These are phyloP conservation scores for Corymbia maculata DNA, from an alignment of 345 rosid species.

Conservation along the genomic window DNA sequence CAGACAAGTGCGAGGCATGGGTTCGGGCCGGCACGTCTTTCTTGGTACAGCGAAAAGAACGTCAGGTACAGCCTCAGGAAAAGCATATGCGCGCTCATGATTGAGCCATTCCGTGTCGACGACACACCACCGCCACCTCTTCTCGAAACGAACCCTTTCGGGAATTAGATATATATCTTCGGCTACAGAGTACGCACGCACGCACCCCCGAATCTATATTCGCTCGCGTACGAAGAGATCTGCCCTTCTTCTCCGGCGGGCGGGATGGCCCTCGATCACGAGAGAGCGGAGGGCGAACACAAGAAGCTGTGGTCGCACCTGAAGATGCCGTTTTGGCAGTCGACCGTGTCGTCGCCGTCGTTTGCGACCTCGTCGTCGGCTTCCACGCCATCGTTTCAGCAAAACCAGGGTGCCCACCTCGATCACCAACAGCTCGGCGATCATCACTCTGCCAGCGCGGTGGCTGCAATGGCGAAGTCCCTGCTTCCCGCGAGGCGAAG, in stretches of 20 bases:
- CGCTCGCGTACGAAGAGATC: background rate
- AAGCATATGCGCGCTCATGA: background rate
- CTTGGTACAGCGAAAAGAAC: background rate
- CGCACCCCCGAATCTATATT: background rate
- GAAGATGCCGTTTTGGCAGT: constrained; percentile 56
- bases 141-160: background rate
- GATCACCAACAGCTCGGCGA: constrained; percentile 17
- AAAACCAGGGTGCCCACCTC: constrained; percentile 21
- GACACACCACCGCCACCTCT: background rate
- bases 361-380: constrained; percentile 16
- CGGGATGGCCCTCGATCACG: constrained; percentile 23
- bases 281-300: constrained; percentile 16
- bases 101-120: background rate
- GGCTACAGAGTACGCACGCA: background rate
- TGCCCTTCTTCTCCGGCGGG: background rate
- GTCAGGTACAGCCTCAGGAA: background rate
- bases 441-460: constrained; percentile 9
- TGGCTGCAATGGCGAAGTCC: constrained; percentile 54
- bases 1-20: background rate
- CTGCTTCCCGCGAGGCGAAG: constrained; percentile 58
- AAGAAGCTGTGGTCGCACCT: constrained; percentile 28
- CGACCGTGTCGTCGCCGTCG: constrained; percentile 20
- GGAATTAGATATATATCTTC: background rate
- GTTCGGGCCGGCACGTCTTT: background rate
- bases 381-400: constrained; percentile 15